phyloP scores from a whole-genome alignment of 192 early-diverging fungal species.

The Funneliformis mosseae region DNA sequence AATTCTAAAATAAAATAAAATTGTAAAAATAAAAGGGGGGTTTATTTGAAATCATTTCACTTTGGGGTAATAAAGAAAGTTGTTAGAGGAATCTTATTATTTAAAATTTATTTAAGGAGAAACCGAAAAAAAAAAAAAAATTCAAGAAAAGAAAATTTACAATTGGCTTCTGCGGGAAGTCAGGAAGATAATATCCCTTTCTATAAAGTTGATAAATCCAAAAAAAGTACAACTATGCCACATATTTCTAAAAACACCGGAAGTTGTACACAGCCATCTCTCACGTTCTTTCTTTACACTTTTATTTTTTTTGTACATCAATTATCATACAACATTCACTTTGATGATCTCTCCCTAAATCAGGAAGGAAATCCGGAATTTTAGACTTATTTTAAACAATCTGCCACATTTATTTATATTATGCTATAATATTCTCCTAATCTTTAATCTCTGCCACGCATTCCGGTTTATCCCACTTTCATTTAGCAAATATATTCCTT shows the following conservation, averaged over 20 bases:
- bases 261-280: not conserved
- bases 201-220: not conserved
- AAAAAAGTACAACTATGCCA: not conserved
- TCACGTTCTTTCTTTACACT: not conserved
- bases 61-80: not conserved
- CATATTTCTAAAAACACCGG: not conserved
- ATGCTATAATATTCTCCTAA: not conserved
- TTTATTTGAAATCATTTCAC: not conserved
- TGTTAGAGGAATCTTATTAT: not conserved
- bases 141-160: not conserved
- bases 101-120: constrained; percentile 4
- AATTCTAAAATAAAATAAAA: not conserved
- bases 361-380: not conserved
- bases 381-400: not conserved
- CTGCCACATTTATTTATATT: not conserved
- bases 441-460: not conserved
- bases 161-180: constrained; percentile 1
- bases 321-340: not conserved
- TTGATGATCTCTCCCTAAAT: not conserved
- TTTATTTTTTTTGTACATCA: constrained; percentile 1
- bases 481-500: not conserved
- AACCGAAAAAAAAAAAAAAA: not conserved
- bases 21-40: not conserved
- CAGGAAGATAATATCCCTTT: not conserved
- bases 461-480: not conserved